Evolutionary conservation across 352 stramenopile genomes (phyloP).

Genomic region (Halophytophthora polymorphica): DNA sequence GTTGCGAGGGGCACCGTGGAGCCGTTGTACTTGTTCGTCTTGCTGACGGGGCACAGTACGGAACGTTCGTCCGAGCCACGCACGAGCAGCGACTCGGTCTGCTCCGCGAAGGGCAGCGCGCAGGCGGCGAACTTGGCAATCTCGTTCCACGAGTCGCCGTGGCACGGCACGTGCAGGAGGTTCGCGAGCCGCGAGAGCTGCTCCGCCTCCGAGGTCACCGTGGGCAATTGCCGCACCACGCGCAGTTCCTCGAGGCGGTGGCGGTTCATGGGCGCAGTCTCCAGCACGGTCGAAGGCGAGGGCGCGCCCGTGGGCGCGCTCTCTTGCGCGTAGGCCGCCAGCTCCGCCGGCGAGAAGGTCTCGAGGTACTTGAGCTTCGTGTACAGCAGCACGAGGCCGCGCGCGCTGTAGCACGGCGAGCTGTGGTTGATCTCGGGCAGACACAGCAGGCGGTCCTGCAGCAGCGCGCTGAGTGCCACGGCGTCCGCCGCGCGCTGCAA

Average conservation of each 20-base stretch:
- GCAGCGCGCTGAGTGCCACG: constrained; percentile 53
- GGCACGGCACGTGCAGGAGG: constrained; percentile 67
- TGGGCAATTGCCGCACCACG: constrained; percentile 56
- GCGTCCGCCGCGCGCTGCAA: constrained; percentile 54
- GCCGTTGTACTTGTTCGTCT: constrained; percentile 90
- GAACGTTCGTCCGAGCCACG: constrained; percentile 86
- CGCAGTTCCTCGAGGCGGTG: constrained; percentile 54
- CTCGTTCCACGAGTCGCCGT: constrained; percentile 75
- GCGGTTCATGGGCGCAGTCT: constrained; percentile 3
- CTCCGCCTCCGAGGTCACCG: constrained; percentile 55
- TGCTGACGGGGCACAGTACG: constrained; percentile 56
- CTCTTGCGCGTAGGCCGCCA: constrained; percentile 52
- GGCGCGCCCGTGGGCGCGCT: not conserved
- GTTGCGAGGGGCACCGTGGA: constrained; percentile 67
- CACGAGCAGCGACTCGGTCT: constrained; percentile 80
- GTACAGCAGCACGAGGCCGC: constrained; percentile 75
- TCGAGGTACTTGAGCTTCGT: constrained; percentile 84
- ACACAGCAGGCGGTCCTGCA: constrained; percentile 74
- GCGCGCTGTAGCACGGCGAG: constrained; percentile 78
- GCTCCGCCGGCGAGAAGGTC: constrained; percentile 56
- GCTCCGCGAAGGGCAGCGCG: constrained; percentile 76
- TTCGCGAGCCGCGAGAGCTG: constrained; percentile 59
- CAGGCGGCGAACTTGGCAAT: constrained; percentile 72
- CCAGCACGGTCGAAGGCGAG: constrained; percentile 1
- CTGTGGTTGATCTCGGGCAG: constrained; percentile 76